Percentiles rank a stretch among this genome's conserved stretches.
Evolutionary conservation across 2,329 filamentous ascomycete genomes (phyloP).

Genomic region (Emericellopsis atlantica): DNA sequence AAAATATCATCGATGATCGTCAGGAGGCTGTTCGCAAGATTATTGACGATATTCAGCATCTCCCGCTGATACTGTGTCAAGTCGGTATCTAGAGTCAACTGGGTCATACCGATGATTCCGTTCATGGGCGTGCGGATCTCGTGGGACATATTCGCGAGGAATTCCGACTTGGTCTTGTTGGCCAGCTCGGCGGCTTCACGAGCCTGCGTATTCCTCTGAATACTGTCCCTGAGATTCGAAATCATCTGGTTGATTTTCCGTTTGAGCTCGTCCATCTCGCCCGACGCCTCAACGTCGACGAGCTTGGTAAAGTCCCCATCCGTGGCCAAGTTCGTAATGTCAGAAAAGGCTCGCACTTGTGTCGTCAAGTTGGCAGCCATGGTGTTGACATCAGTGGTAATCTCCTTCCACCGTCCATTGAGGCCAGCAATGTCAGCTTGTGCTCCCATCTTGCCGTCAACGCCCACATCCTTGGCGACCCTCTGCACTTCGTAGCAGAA

Average conservation of each 20-base stretch:
- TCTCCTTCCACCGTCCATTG: constrained; percentile 94
- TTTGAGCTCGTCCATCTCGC: constrained; percentile 98
- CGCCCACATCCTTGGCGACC: constrained; percentile 90
- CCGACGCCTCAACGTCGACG: constrained; percentile 92
- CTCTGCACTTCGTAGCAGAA: constrained; percentile 95
- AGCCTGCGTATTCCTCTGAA: constrained; percentile 90
- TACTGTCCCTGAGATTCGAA: constrained; percentile 86
- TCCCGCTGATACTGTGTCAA: constrained; percentile 83
- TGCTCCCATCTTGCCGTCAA: constrained; percentile 96
- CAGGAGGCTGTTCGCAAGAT: constrained; percentile 78
- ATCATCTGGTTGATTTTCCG: constrained; percentile 99
- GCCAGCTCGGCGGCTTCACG: constrained; percentile 92
- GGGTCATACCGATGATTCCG: constrained; percentile 96
- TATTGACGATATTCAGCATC: constrained; percentile 98
- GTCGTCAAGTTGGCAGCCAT: constrained; percentile 76
- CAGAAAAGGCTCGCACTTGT: constrained; percentile 93
- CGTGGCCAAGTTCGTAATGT: constrained; percentile 95
- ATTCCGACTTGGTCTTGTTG: constrained; percentile 97
- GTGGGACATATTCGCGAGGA: constrained; percentile 97
- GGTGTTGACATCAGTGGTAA: constrained; percentile 91
- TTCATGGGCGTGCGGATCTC: constrained; percentile 97
- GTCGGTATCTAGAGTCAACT: constrained; percentile 77
- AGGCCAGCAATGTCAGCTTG: constrained; percentile 91
- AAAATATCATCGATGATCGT: constrained; percentile 89
- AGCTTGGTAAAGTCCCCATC: constrained; percentile 96